phyloP scores from a whole-genome alignment of 148 eudicot species.

The Rhododendron henanense region DNA sequence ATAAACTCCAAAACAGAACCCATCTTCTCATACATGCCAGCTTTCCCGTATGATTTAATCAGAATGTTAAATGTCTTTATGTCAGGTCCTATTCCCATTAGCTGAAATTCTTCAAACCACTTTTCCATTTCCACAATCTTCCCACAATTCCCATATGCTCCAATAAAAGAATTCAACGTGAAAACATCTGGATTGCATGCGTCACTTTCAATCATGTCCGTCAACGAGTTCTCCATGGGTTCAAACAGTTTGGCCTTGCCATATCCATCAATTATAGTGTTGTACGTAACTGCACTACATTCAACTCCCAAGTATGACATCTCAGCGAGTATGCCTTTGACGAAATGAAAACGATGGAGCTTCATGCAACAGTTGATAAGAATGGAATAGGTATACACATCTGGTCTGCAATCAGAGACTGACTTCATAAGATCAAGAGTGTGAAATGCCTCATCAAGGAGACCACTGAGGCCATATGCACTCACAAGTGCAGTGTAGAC shows the following conservation, averaged over 20 bases:
- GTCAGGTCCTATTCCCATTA: slow-evolving; percentile 76
- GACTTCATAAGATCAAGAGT: slow-evolving; percentile 62
- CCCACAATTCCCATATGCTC: slow-evolving; percentile 67
- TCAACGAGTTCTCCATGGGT: slow-evolving; percentile 62
- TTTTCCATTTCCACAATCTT: slow-evolving; percentile 73
- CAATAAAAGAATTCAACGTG: slow-evolving; percentile 73
- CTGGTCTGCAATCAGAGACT: slow-evolving; percentile 66
- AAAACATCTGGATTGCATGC: slow-evolving; percentile 73
- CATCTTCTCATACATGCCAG: slow-evolving; percentile 64
- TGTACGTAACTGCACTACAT: slow-evolving; percentile 60
- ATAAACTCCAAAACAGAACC: slow-evolving; percentile 61
- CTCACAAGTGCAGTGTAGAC: slow-evolving; percentile 69
- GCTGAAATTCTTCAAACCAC: slow-evolving; percentile 80
- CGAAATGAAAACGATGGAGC: slow-evolving; percentile 50
- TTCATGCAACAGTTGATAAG: slow-evolving; percentile 65
- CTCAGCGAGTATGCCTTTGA: slow-evolving; percentile 45
- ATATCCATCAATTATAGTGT: slow-evolving; percentile 83
- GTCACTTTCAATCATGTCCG: slow-evolving; percentile 61
- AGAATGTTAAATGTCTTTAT: slow-evolving; percentile 75
- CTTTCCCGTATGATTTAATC: slow-evolving; percentile 78
- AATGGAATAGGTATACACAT: slow-evolving; percentile 72
- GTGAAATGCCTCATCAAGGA: slow-evolving; percentile 61
- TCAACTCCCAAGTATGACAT: slow-evolving; percentile 68
- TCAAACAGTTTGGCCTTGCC: slow-evolving; percentile 72
- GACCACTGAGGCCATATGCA: slow-evolving; percentile 69